These are phyloP conservation scores for Pseudophaeomoniella oleicola DNA, from an alignment of 2,329 filamentous ascomycete genomes.

Conservation along the genomic window DNA sequence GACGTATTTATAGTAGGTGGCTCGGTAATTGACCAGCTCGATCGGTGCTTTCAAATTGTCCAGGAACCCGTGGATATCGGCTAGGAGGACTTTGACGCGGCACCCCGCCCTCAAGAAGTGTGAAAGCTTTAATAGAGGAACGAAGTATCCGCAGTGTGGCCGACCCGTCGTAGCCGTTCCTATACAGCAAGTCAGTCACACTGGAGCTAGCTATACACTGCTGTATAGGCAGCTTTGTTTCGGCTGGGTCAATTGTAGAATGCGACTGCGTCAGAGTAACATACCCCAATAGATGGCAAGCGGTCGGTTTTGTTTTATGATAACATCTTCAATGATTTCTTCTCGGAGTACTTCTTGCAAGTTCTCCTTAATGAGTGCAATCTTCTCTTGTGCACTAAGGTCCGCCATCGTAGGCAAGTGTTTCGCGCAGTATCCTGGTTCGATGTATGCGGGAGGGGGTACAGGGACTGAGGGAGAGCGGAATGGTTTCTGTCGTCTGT, in stretches of 20 bases:
- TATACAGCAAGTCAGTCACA: too few species aligned
- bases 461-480: too few species aligned
- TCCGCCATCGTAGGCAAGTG: constrained; percentile 6
- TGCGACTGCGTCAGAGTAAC: too few species aligned
- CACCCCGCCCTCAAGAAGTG: constrained; percentile 76
- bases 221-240: too few species aligned
- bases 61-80: constrained; percentile 44
- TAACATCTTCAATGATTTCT: constrained; percentile 29
- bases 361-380: constrained; percentile 66
- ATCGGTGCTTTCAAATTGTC: constrained; percentile 58
- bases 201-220: too few species aligned
- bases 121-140: constrained; percentile 77
- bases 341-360: constrained; percentile 69
- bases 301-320: constrained; percentile 48
- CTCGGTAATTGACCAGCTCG: constrained; percentile 69
- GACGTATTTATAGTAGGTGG: constrained; percentile 66
- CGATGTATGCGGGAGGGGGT: too few species aligned
- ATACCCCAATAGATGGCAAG: constrained; percentile 70
- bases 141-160: constrained; percentile 81
- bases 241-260: too few species aligned
- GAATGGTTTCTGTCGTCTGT: too few species aligned
- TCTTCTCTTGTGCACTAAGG: constrained; percentile 37
- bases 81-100: constrained; percentile 62
- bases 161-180: constrained; percentile 67
- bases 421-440: too few species aligned